Base-by-base conservation (phyloP, 108 stramenopile genomes). In the Nannochloropsis gaditana region DNA sequence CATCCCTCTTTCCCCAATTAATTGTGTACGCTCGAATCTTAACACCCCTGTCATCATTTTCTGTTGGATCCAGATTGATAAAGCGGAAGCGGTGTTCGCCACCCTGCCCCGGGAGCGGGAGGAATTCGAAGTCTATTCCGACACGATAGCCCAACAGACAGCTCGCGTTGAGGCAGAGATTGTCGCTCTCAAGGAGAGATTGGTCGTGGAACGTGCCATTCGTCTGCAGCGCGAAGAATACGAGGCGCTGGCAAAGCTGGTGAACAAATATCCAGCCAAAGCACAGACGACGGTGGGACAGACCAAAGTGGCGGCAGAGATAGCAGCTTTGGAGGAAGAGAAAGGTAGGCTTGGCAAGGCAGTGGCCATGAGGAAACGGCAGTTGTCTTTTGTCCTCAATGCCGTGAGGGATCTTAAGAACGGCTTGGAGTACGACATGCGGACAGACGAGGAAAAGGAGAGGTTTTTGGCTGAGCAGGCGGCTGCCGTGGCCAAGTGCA, bases 221-320 rank as follows among this genome's bases (percentile, higher is more conserved):
- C 59, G 59, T 2, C n/a, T 73, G 59, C 59, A 73, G 3, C 15
- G 59, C 2, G 59, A 73, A 8, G 59, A 73, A 15, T 73, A 73
- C 59, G 59, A 73, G 59, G 59, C n/a, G 15, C n/a, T 73, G 59
- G 59, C 19, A 3, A 73, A n/a, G n/a, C 59, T 73, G 2, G 59
- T n/a, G 5, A 73, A 73, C n/a, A 15, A 73, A 73, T 73, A 2
- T 6, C 59, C 59, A 73, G 59, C 59, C 59, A 73, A 73, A 73
- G 59, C 59, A 15, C 59, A n/a, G 59, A 73, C 59, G 19, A n/a
- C 59, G n/a, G 59, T n/a, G 4, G 59, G 59, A 8, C 59, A 73
- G n/a, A n/a, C 59, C 19, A 73, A 73, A n/a, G 59, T 73, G n/a
- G 59, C 59, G n/a, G 59, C 59, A 73, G 59, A 73, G n/a, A 73